Evolutionary conservation across 345 rosid species (phyloP), one percentile per base, ranked within the genome.

Genomic region (Sonneratia alba): DNA sequence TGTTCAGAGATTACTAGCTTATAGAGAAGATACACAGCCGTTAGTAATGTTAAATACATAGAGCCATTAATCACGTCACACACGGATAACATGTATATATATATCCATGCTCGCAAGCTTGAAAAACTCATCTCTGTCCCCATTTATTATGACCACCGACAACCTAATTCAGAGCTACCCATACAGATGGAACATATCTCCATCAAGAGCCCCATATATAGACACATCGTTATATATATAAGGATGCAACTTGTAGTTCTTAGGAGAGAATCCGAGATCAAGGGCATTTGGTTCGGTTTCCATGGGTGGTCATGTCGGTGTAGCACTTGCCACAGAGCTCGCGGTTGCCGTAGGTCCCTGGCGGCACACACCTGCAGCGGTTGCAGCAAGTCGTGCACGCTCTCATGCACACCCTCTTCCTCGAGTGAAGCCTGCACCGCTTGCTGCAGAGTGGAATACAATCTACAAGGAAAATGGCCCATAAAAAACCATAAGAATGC

Each of bases 331-430:
- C 96, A 72, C 97, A 93, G 70, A 68, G 78, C 73, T 93, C 96
- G n/a, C 84, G 82, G 80, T 91, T 91, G 22, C 98, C 98, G 45
- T 84, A 91, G 15, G 96, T 93, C 42, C 98, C 96, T 22, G 98
- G 98, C 0, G 98, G 98, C 34, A 92, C 98, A 21, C 98, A 93
- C 70, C 87, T 91, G 89, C 98, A 93, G 67, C 93, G 79, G 72
- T 81, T 82, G 67, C 98, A 93, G 84, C 98, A 93, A 57, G 96
- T 85, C 76, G 79, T 72, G 85, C 98, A 93, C 15, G 89, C 98
- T 72, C 98, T 85, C 55, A 72, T 47, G 75, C 98, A 93, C 0
- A 81, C 16, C 49, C 81, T 87, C 70, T 74, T 45, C 81, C 96
- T 91, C 6, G 98, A 93, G 66, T 90, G 97, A 62, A 72, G 42